Conservation (phyloP, 73 alveolate genomes). For the Paramecium tetraurelia region DNA sequence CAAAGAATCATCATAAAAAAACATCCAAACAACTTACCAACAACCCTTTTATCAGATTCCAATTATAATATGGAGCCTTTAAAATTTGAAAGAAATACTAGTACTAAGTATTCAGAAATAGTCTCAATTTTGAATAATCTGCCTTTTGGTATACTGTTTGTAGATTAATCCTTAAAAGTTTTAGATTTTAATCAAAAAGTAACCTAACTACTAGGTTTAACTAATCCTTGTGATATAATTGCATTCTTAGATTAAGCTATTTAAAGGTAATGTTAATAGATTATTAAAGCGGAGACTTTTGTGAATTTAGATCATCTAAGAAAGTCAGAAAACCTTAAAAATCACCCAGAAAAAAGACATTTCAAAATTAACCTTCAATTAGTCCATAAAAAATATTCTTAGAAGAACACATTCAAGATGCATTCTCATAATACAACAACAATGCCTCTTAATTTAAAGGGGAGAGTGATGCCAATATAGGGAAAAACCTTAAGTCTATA, state of each 20-base stretch:
- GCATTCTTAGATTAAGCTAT: not conserved
- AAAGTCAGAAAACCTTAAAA: not conserved
- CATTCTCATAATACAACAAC: not conserved
- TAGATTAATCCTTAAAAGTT: not conserved
- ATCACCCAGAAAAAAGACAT: not conserved
- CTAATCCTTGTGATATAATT: not conserved
- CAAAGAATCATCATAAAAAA: not conserved
- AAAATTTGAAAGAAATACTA: not conserved
- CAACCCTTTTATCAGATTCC: not conserved
- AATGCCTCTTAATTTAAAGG: not conserved
- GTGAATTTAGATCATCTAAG: not conserved
- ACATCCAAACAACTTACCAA: not conserved
- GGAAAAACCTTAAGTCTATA: not conserved
- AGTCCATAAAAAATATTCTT: not conserved
- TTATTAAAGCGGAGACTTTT: not conserved
- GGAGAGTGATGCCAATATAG: not conserved
- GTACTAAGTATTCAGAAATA: not conserved
- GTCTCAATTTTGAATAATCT: not conserved
- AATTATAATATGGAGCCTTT: not conserved
- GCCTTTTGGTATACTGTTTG: not conserved
- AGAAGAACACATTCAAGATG: not conserved
- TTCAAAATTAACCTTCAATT: not conserved
- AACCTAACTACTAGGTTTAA: not conserved
- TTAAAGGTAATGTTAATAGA: not conserved
- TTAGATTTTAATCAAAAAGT: not conserved